A percentile compares a stretch with the other conserved stretches of the same genome.
These are phyloP conservation scores for Wickerhamiella cacticola DNA, from an alignment of 805 yeast genomes.

Conservation along the genomic window DNA sequence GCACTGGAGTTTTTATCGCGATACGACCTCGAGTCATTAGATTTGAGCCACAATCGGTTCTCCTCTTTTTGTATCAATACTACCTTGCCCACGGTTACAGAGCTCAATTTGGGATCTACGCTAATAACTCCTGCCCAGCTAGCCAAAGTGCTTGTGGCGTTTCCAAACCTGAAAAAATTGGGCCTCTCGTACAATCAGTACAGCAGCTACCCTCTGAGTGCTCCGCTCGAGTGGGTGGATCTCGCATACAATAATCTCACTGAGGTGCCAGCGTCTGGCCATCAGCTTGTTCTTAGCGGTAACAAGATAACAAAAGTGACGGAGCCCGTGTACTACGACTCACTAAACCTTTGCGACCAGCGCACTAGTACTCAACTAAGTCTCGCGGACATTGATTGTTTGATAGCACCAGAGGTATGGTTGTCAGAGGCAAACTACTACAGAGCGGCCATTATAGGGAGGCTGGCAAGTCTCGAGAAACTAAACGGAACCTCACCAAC, in stretches of 20 bases:
- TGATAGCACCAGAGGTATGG: slow-evolving; percentile 33
- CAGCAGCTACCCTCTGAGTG: slow-evolving; percentile 23
- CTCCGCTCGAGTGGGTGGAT: slow-evolving; percentile 22
- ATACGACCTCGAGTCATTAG: slow-evolving; percentile 25
- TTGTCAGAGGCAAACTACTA: slow-evolving; percentile 29
- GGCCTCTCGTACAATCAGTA: slow-evolving; percentile 31
- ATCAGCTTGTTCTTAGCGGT: neutral
- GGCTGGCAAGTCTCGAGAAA: slow-evolving; percentile 31
- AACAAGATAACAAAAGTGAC: neutral
- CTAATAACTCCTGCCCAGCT: slow-evolving; percentile 7
- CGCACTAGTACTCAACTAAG: slow-evolving; percentile 3
- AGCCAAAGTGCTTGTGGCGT: neutral
- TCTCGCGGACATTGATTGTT: slow-evolving; percentile 41
- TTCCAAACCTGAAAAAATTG: slow-evolving; percentile 15
- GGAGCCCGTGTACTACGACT: neutral
- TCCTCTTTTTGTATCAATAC: slow-evolving; percentile 18
- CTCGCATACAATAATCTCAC: slow-evolving; percentile 32
- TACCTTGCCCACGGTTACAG: slow-evolving; percentile 16
- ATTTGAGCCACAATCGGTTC: slow-evolving; percentile 36
- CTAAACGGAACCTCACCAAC: slow-evolving; percentile 50
- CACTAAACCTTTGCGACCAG: slow-evolving; percentile 8
- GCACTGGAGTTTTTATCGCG: slow-evolving; percentile 32
- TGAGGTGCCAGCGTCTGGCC: neutral
- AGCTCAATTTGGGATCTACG: slow-evolving; percentile 32
- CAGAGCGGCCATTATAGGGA: slow-evolving; percentile 35